Conservation (phyloP, 78 protist species). For the Tieghemostelium lacteum region DNA sequence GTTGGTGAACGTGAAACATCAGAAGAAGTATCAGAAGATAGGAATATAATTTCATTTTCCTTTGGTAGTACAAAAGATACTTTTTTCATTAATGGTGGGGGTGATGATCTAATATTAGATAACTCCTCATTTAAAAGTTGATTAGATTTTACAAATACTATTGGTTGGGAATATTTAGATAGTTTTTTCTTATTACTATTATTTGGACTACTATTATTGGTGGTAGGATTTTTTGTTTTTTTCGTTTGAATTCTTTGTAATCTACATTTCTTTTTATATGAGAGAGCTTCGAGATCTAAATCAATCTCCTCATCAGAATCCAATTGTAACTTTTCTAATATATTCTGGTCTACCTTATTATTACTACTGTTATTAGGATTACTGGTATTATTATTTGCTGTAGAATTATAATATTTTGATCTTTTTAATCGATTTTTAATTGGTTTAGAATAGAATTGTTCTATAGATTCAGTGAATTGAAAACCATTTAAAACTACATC, state of each 20-base stretch:
- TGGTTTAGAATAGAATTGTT: background rate
- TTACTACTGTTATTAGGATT: background rate
- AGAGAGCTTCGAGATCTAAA: conserved; percentile 36
- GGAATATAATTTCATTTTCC: conserved; percentile 42
- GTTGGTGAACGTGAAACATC: background rate
- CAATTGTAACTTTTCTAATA: background rate
- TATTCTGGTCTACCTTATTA: background rate
- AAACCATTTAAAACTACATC: background rate
- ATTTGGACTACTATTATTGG: no score
- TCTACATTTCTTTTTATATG: conserved; percentile 64
- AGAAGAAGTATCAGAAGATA: conserved; percentile 21
- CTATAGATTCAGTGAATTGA: background rate
- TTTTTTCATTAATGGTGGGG: conserved; percentile 30
- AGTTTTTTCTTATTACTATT: background rate
- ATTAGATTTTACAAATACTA: background rate
- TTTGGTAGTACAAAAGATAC: conserved; percentile 50
- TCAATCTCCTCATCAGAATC: conserved; percentile 63
- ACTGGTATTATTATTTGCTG: background rate
- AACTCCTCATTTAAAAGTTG: background rate
- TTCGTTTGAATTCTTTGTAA: conserved; percentile 45
- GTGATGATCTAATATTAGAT: background rate
- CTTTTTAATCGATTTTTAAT: no score
- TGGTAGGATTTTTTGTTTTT: no score
- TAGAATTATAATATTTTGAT: no score
- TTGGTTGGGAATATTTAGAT: background rate